These are phyloP conservation scores for Aspergillus niger DNA, from an alignment of 2,329 filamentous ascomycete species.

Conservation along the genomic window DNA sequence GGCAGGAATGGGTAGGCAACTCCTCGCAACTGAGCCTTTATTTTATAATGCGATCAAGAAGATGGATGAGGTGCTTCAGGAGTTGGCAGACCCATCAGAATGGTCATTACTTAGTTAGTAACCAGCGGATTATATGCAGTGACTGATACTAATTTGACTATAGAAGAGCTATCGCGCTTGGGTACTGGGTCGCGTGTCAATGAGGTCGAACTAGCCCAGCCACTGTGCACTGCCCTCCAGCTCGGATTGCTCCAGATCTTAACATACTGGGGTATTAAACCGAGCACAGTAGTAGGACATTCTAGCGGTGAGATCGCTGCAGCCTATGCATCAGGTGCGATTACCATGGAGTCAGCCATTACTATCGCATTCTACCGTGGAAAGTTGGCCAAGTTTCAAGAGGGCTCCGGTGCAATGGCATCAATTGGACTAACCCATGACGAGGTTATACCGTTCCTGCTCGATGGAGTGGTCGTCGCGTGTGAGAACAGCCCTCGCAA, in stretches of 20 bases:
- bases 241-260: constrained; percentile 35
- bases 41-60: too few relatives aligned
- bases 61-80: too few relatives aligned
- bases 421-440: constrained; percentile 21
- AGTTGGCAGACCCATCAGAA: background rate
- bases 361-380: constrained; percentile 27
- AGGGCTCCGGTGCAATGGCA: constrained; percentile 24
- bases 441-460: constrained; percentile 9
- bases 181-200: constrained; percentile 19
- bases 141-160: constrained; percentile 9
- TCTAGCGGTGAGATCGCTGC: constrained; percentile 44
- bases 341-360: constrained; percentile 21
- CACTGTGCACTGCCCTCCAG: constrained; percentile 35
- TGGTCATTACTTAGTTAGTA: background rate
- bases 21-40: constrained; percentile 7
- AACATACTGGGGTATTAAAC: constrained; percentile 25
- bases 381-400: constrained; percentile 1
- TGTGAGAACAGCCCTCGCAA: constrained; percentile 21
- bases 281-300: constrained; percentile 31
- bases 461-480: constrained; percentile 15
- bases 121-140: background rate
- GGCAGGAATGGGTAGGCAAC: constrained; percentile 34
- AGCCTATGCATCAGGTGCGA: constrained; percentile 36
- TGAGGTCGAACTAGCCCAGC: constrained; percentile 31
- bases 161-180: constrained; percentile 1